Percentiles rank a stretch among this genome's conserved stretches.
phyloP scores from a whole-genome alignment of 202 grass and related monocot species.

The Carex arenaria region DNA sequence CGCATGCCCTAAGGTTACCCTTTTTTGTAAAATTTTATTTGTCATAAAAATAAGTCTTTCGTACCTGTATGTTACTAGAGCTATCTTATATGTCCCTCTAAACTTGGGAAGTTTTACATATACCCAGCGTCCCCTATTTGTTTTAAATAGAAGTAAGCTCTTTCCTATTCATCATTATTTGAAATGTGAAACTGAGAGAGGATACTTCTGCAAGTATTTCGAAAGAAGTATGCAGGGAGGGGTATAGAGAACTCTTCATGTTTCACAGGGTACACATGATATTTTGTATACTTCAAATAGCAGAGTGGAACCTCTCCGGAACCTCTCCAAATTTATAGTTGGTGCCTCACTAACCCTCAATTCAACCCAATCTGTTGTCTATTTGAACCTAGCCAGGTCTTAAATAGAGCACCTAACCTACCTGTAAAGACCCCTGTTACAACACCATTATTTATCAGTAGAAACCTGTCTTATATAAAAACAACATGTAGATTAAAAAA shows the following conservation, averaged over 20 bases:
- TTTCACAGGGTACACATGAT: background rate
- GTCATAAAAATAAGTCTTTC: background rate
- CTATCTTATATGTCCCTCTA: too few relatives aligned
- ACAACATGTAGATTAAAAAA: too few relatives aligned
- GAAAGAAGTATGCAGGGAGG: background rate
- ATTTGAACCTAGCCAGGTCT: background rate
- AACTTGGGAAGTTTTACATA: background rate
- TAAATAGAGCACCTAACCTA: background rate
- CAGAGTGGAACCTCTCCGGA: background rate
- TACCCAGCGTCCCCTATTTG: background rate
- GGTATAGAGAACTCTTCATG: conserved; percentile 10
- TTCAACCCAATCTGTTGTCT: background rate
- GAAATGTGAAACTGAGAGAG: conserved; percentile 1
- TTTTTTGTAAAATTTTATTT: conserved; percentile 21
- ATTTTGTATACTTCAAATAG: conserved; percentile 2
- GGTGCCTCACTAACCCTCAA: background rate
- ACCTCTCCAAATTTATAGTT: background rate
- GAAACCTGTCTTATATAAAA: background rate
- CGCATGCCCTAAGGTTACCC: conserved; percentile 80
- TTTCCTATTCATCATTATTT: background rate
- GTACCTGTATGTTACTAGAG: background rate
- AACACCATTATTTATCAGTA: background rate
- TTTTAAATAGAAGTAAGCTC: background rate
- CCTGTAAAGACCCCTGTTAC: background rate
- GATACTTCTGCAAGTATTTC: conserved; percentile 10